Base-by-base conservation (phyloP, 2,329 filamentous ascomycete species). In the Curvularia spicifera region DNA sequence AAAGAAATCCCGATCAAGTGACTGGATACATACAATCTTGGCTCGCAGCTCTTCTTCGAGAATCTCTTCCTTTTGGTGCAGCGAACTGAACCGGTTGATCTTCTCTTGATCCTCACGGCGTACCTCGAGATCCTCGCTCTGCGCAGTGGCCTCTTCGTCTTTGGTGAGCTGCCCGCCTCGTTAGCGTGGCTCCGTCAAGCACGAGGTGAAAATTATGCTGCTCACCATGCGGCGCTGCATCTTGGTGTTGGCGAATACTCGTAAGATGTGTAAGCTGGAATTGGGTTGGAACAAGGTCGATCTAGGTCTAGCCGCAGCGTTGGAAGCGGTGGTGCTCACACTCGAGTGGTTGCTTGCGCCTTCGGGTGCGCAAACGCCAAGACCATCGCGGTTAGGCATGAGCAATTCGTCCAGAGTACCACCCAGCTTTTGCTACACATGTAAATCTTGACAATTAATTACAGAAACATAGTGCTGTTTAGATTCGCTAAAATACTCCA, bases 51-150 rank as follows among this genome's bases (percentile, higher is more conserved):
- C 88, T 47, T 96, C 93, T 74, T 96, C 89, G 3, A 98, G 77
- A 3, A 83, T 78, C 33, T 90, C 84, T 76, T 97, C 91, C 51
- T 91, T 89, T 76, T 96, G 92, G 77, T 99, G 95, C 63, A 99
- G 83, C 44, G 93, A 89, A 78, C 93, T 97, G 83, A 99, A 99
- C 65, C 88, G 89, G 81, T 99, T 99, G 86, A 99, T 99, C 81
- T 95, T 96, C 81, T 98, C 93, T 79, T 99, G 95, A 76, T 99
- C 95, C 77, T 98, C 93, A 72, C 93, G 90, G 60, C 95, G 91
- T 58, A 99, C 95, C 78, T 97, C 91, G 70, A 93, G 89, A 75
- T 99, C 95, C 66, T 95, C 90, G 61, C 87, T 85, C 51, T 84
- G 84, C 20, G 88, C 83, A 58, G 88, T 76, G 57, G 82, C 89